Evolutionary conservation across 768 basidiomycete species (phyloP), one percentile per base, ranked within the genome.

Genomic region (Mycena galericulata): DNA sequence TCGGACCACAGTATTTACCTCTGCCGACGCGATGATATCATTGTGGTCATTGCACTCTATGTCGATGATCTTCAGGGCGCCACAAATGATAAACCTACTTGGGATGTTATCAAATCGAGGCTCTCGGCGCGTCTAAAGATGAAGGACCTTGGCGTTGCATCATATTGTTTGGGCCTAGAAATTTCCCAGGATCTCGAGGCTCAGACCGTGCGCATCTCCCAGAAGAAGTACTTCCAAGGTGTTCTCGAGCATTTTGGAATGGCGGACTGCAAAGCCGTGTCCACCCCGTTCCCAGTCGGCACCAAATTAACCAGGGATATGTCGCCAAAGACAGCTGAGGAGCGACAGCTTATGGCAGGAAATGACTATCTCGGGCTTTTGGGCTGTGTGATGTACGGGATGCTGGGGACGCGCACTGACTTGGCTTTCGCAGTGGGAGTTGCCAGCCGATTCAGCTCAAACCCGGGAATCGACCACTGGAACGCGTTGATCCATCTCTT

Each of bases 1-100:
- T 58, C 56, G 4, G 56, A 58, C n/a, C 56, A 58, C 30, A 58
- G 56, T 14, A 58, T 53, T n/a, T 53, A 53, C 24, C 51, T 53
- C 24, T 53, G 51, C 51, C 51, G 51, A 17, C 51, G 51, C 34
- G 51, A 10, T 3, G 34, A 53, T 14, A 53, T 53, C 32, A 34
- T 53, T 18, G 51, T 53, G 6, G 34, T 53, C 30, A 53, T 53
- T n/a, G 34, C 51, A 3, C 51, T 53, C 20, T 53, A 53, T 24
- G 51, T 53, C 11, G 51, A 53, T 10, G 51, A 53, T 24, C 14
- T 53, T 1, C 51, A 53, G 34, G 51, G 51, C 15, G 34, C 51
- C 20, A 53, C 51, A 2, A 53, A 53, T 20, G 51, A 53, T 14
- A 36, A 53, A 36, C 4, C 51, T 53, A 53, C 51, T 4, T 53